Evolutionary conservation across 148 eudicot genomes (phyloP), one percentile per base, ranked within the genome.

Genomic region (Pouteria glomerata): DNA sequence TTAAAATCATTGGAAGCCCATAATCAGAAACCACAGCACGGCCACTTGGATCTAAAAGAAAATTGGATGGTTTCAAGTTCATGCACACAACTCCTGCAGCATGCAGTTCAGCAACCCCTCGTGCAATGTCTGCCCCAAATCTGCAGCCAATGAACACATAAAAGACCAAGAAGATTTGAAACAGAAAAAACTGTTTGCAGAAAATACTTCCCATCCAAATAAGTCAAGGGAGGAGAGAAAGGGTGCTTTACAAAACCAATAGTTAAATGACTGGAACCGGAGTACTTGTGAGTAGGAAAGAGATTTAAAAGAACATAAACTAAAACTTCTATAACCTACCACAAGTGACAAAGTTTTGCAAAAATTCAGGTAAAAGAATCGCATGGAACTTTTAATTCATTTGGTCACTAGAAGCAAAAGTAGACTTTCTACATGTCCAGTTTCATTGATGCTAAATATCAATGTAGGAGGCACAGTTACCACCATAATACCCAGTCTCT

Each of bases 61-160:
- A 89, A 82, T 90, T 92, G 50, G 98, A 88, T 34, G 98, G 96
- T 71, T 92, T 92, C 69, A 92, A 77, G 76, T 86, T 90, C 93
- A 92, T 88, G 76, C 98, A 92, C 74, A 92, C 90, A 78, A 92
- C 90, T 63, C 98, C 98, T 35, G 96, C 98, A 52, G 98, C 96
- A 82, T 92, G 98, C 52, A 92, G 91, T 79, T 92, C 98, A 71
- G 96, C 93, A 67, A 92, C 96, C 33, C 96, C 98, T 24, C 98
- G 82, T n/a, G 98, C 93, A 77, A 92, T 82, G 76, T 90, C 98
- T 72, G 96, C 96, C 76, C 98, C 98, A 81, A 88, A 92, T 86
- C 97, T 92, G 76, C 73, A 77, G 26, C 30, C 72, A 82, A 66
- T 31, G 44, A 62, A 63, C 53, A 64, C 18, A 57, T 37, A 8